phyloP scores from a whole-genome alignment of 2,329 filamentous ascomycete species.

The Myriosclerotinia duriaeana region DNA sequence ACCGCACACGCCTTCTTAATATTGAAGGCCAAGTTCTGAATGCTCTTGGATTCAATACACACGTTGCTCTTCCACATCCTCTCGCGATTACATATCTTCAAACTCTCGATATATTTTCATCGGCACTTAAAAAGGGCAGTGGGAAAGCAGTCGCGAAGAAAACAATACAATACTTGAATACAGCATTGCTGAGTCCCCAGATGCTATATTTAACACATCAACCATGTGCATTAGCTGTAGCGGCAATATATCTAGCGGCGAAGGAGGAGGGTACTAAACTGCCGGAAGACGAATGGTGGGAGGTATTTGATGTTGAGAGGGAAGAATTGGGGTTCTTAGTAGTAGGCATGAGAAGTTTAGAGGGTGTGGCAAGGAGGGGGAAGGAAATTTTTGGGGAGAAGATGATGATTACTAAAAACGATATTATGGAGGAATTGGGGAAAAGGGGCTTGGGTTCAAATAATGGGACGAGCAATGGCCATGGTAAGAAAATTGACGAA shows the following conservation, averaged over 20 bases:
- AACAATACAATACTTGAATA: constrained; percentile 78
- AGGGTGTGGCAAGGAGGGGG: constrained; percentile 50
- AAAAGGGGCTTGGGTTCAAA: neutral
- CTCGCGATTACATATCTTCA: constrained; percentile 91
- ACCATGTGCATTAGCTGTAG: constrained; percentile 78
- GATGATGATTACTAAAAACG: constrained; percentile 32
- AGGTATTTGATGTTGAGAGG: constrained; percentile 92
- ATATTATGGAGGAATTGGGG: constrained; percentile 30
- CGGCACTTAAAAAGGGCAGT: constrained; percentile 36
- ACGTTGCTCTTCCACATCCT: constrained; percentile 81
- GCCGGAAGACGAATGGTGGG: constrained; percentile 90
- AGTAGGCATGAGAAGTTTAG: constrained; percentile 77
- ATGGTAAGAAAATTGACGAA: neutral
- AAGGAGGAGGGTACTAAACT: constrained; percentile 74
- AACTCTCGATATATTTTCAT: constrained; percentile 67
- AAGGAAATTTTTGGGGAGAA: constrained; percentile 32
- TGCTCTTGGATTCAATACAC: constrained; percentile 75
- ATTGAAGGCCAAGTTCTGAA: constrained; percentile 76
- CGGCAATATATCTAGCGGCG: constrained; percentile 87
- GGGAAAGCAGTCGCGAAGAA: constrained; percentile 59
- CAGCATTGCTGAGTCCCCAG: constrained; percentile 81
- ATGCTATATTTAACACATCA: constrained; percentile 90
- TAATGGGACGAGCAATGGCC: neutral
- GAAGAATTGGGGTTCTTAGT: constrained; percentile 94
- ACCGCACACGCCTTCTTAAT: constrained; percentile 64